A percentile compares a stretch with the other conserved stretches of the same genome.
These are phyloP conservation scores for Trichoderma citrinoviride DNA, from an alignment of 2,329 filamentous ascomycete species.

Conservation along the genomic window DNA sequence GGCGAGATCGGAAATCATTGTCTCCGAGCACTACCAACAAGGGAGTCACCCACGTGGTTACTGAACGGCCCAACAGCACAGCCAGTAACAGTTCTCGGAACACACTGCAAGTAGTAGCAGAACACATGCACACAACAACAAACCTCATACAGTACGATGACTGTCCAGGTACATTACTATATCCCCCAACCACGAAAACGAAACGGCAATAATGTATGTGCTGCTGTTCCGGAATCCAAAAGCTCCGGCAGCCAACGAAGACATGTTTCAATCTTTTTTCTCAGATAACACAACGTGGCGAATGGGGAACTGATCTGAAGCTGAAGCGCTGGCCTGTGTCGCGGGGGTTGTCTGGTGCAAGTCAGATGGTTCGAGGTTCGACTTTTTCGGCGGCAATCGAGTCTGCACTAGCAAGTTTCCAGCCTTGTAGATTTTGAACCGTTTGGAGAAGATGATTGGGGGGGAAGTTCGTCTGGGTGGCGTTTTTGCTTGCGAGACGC, in stretches of 20 bases:
- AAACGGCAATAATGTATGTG: no score
- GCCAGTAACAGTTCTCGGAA: not conserved
- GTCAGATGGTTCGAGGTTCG: not conserved
- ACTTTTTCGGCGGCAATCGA: no score
- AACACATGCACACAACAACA: not conserved
- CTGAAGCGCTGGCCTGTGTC: conserved; percentile 7
- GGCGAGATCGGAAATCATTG: not conserved
- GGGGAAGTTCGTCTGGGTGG: no score
- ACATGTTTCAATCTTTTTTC: no score
- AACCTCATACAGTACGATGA: conserved; percentile 18
- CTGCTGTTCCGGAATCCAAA: not conserved
- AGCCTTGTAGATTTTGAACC: not conserved
- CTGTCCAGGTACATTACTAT: conserved; percentile 5
- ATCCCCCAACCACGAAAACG: not conserved
- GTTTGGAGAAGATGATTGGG: no score
- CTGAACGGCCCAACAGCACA: not conserved
- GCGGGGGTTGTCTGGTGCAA: not conserved
- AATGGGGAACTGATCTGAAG: no score
- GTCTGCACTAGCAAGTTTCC: not conserved
- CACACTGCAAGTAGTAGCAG: no score
- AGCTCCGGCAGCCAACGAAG: not conserved
- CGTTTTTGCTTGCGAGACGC: not conserved
- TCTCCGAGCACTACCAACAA: not conserved
- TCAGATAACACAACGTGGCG: no score
- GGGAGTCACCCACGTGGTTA: not conserved